phyloP scores from a whole-genome alignment of 805 yeast species.

The Myxozyma melibiosi region DNA sequence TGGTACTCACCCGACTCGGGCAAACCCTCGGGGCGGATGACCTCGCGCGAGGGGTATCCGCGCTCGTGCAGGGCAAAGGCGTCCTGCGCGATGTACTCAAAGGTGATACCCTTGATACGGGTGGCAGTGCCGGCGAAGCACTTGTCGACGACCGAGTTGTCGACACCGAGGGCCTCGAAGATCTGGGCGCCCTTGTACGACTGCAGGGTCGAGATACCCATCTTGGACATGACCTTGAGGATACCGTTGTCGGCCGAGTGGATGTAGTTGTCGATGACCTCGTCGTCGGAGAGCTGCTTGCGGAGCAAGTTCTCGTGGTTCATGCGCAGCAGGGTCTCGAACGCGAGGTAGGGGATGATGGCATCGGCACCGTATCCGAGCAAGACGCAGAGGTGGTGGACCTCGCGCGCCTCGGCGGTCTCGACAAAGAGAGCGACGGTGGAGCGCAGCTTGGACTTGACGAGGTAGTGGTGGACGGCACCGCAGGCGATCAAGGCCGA shows the following conservation, averaged over 20 bases:
- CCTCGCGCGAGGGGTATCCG: conserved; percentile 80
- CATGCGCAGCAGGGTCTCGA: conserved; percentile 85
- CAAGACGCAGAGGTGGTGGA: conserved; percentile 91
- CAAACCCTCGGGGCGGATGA: conserved; percentile 69
- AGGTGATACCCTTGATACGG: conserved; percentile 92
- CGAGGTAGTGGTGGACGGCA: conserved; percentile 95
- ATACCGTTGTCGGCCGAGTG: conserved; percentile 88
- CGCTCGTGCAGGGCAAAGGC: conserved; percentile 91
- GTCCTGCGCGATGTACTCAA: conserved; percentile 95
- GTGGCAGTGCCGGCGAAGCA: conserved; percentile 98
- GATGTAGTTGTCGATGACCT: conserved; percentile 76
- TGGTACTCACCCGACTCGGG: conserved; percentile 97
- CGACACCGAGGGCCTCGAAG: conserved; percentile 94
- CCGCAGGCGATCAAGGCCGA: conserved; percentile 92
- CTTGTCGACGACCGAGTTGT: conserved; percentile 89
- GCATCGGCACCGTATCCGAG: conserved; percentile 98
- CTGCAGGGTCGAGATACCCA: conserved; percentile 98
- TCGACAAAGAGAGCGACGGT: conserved; percentile 89
- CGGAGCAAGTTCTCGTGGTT: conserved; percentile 68
- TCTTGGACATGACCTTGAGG: conserved; percentile 95
- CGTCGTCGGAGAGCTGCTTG: conserved; percentile 55
- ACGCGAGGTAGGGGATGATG: conserved; percentile 87
- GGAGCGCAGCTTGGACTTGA: conserved; percentile 93
- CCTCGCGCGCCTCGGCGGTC: conserved; percentile 97
- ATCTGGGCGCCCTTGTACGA: conserved; percentile 99